Conservation (phyloP, 1,139 yeast genomes). For the Groenewaldozyma auringiensis region DNA sequence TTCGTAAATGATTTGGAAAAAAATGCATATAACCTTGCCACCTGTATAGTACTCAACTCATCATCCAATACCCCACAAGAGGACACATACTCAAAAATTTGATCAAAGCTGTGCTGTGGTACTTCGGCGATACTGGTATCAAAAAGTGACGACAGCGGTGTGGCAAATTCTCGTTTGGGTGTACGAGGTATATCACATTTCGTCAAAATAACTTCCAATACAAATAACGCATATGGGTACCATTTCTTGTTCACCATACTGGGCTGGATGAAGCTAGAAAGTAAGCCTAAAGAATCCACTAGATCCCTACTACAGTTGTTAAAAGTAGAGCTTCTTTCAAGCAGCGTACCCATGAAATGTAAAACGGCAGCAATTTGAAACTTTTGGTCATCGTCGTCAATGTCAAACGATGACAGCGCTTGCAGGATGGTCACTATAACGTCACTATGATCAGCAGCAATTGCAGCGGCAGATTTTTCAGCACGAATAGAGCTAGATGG, state of each 20-base stretch:
- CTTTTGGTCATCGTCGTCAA: slow-evolving; percentile 27
- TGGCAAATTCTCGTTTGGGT: slow-evolving; percentile 10
- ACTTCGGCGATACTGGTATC: slow-evolving; percentile 21
- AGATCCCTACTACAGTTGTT: slow-evolving; percentile 38
- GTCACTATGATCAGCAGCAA: slow-evolving; percentile 20
- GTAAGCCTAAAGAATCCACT: slow-evolving; percentile 31
- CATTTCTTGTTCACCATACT: slow-evolving; percentile 21
- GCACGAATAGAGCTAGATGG: slow-evolving; percentile 14
- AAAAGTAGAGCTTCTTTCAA: slow-evolving; percentile 35
- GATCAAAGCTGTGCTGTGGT: slow-evolving; percentile 28
- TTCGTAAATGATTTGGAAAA: slow-evolving; percentile 41
- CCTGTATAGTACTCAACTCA: slow-evolving; percentile 32
- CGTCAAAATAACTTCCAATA: slow-evolving; percentile 26
- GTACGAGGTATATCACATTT: slow-evolving; percentile 18
- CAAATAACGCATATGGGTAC: slow-evolving; percentile 28
- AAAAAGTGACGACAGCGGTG: slow-evolving; percentile 12
- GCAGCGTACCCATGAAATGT: slow-evolving; percentile 42
- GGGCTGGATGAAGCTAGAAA: slow-evolving; percentile 20
- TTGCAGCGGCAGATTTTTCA: slow-evolving; percentile 15
- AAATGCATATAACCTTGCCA: slow-evolving; percentile 46
- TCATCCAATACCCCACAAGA: slow-evolving; percentile 40
- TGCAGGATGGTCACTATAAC: slow-evolving; percentile 33
- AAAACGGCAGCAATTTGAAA: slow-evolving; percentile 34
- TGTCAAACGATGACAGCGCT: slow-evolving; percentile 32
- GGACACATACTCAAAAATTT: slow-evolving; percentile 28